Base-by-base conservation (phyloP, 441 rosid species). In the Gossypium laxum region DNA sequence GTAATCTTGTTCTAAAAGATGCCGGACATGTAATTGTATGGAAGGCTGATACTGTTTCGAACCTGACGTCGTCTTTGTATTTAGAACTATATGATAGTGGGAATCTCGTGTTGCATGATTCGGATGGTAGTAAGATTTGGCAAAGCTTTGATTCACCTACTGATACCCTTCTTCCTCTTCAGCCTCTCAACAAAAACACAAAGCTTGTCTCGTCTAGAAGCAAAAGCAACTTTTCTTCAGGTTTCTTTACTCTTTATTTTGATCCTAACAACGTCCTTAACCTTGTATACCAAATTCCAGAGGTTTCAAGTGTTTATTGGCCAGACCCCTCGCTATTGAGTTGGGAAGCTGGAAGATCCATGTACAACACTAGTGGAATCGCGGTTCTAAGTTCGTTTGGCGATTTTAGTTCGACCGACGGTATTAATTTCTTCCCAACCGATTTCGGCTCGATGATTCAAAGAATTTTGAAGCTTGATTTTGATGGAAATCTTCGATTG, bases 401-500 rank as follows among this genome's bases (percentile, higher is more conserved):
- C 12, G 18, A 34, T 28, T 63, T 38, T 28, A 48, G 21, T 26
- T 48, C 71, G 14, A 24, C 71, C 4, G 62, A 68, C 12, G 10
- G 15, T 68, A 5, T 52, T 3, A 24, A 1, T 0, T 76, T 80
- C 54, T 0, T 2, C 7, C 10, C 83, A 0, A 11, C 69, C 0
- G 79, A 80, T 72, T 75, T 21, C 0, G 77, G 79, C 0, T 6
- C 0, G 0, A 48, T 12, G 4, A 5, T 48, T 1, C 58, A 15
- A 0, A 58, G 81, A 58, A 69, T 75, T 38, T 50, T 77, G 34
- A 77, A 51, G 26, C 17, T 80, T 0, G 78, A 76, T 51, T 5
- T 7, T 12, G 83, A 77, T 38, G 83, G 83, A 1, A 77, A 74
- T n/a, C 1, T 77, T 8, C 51, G 79, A 14, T 24, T 80, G 12